Conservation (phyloP, 1,284 basidiomycete species). For the Leccinum fuscescens region DNA sequence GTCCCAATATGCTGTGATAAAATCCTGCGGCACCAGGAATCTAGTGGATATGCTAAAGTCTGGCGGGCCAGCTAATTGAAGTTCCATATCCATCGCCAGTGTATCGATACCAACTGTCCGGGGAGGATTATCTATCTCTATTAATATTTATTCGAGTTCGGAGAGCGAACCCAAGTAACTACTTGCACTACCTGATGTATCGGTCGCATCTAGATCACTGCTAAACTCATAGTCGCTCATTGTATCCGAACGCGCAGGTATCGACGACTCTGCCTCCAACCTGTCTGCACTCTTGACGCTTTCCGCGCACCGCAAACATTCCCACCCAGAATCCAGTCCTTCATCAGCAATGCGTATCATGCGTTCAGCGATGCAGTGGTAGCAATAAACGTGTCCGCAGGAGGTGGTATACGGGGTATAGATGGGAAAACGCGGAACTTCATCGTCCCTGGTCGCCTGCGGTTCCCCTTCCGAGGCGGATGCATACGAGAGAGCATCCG, state of each 20-base stretch:
- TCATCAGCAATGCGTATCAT: slow-evolving; percentile 74
- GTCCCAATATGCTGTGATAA: slow-evolving; percentile 50
- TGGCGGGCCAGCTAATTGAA: slow-evolving; percentile 14
- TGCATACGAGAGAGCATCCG: slow-evolving; percentile 47
- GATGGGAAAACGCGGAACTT: slow-evolving; percentile 54
- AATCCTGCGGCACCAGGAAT: slow-evolving; percentile 22
- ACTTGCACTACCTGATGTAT: slow-evolving; percentile 32
- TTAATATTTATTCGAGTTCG: slow-evolving; percentile 15
- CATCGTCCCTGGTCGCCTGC: slow-evolving; percentile 17
- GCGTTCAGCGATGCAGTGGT: slow-evolving; percentile 81
- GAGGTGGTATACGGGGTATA: slow-evolving; percentile 72
- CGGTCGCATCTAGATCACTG: slow-evolving; percentile 46
- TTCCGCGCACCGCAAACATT: slow-evolving; percentile 75
- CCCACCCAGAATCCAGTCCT: slow-evolving; percentile 64
- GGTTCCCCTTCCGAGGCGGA: slow-evolving; percentile 9
- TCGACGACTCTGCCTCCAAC: slow-evolving; percentile 32
- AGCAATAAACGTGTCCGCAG: slow-evolving; percentile 84
- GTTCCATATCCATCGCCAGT: not conserved
- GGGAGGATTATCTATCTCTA: not conserved
- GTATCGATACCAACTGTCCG: slow-evolving; percentile 11
- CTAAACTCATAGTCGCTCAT: slow-evolving; percentile 56
- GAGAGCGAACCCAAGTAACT: slow-evolving; percentile 33
- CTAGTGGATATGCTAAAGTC: slow-evolving; percentile 31
- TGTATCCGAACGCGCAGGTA: slow-evolving; percentile 32
- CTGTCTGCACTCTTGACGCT: slow-evolving; percentile 57